Conservation (phyloP, 495 filamentous ascomycete genomes). For the Tuber calosporum region DNA sequence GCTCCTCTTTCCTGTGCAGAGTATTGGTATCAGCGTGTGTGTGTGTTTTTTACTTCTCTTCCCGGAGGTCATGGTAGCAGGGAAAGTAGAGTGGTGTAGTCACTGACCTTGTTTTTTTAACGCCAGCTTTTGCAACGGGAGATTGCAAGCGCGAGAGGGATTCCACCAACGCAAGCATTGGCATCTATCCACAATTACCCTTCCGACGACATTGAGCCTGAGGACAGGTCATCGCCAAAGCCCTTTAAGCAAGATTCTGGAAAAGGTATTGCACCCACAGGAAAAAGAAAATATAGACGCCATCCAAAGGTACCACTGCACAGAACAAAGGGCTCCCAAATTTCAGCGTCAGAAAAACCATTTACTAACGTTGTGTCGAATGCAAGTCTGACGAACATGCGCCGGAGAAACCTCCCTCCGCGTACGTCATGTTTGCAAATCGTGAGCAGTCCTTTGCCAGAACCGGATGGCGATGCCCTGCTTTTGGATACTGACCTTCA, state of each 20-base stretch:
- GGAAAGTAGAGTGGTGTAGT: not conserved
- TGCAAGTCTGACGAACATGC: slow-evolving; percentile 65
- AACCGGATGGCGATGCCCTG: not conserved
- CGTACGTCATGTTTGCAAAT: slow-evolving; percentile 78
- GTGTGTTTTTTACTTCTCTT: not conserved
- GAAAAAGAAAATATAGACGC: slow-evolving; percentile 68
- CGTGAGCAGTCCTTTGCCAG: slow-evolving; percentile 48
- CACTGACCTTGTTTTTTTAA: slow-evolving; percentile 25
- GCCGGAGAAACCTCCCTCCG: slow-evolving; percentile 67
- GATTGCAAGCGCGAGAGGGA: slow-evolving; percentile 54
- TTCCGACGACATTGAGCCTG: slow-evolving; percentile 35
- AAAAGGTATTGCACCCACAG: slow-evolving; percentile 41
- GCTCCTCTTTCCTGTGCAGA: slow-evolving; percentile 7
- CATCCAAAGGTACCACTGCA: slow-evolving; percentile 60
- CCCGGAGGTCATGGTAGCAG: not conserved
- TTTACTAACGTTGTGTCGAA: slow-evolving; percentile 22
- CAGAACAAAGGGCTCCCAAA: not conserved
- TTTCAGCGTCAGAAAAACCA: not conserved
- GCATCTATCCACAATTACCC: slow-evolving; percentile 26
- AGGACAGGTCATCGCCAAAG: slow-evolving; percentile 38
- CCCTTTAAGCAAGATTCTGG: slow-evolving; percentile 30
- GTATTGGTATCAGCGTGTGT: not conserved
- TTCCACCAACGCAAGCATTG: slow-evolving; percentile 44
- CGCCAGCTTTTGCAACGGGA: slow-evolving; percentile 47
- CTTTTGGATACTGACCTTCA: slow-evolving; percentile 13